Evolutionary conservation across 495 filamentous ascomycete species (phyloP).

Genomic region (Daldinia childiae): DNA sequence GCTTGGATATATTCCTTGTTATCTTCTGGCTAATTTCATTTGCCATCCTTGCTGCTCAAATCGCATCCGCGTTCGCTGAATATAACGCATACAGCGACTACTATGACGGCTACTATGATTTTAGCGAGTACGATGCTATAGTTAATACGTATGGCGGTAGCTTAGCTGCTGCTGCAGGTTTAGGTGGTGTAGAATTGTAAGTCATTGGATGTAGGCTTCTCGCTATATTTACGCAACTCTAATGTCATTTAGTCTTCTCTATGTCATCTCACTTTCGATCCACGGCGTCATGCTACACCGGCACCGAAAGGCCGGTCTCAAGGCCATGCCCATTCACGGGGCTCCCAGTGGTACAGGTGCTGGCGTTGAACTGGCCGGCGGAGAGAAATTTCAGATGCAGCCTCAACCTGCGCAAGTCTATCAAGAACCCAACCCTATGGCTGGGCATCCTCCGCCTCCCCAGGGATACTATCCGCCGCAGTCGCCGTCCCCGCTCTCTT

Average conservation of each 20-base stretch:
- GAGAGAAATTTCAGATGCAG: conserved; percentile 40
- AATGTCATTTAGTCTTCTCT: conserved; percentile 49
- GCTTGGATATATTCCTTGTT: conserved; percentile 55
- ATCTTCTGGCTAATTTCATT: conserved; percentile 60
- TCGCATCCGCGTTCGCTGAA: conserved; percentile 36
- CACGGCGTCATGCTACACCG: conserved; percentile 54
- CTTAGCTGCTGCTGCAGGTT: conserved; percentile 44
- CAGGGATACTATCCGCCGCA: conserved; percentile 34
- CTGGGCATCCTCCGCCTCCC: conserved; percentile 7
- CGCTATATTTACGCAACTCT: background rate
- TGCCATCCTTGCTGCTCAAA: conserved; percentile 50
- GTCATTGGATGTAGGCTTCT: conserved; percentile 13
- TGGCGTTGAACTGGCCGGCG: conserved; percentile 1
- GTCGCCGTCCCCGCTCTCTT: conserved; percentile 35
- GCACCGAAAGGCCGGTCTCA: conserved; percentile 56
- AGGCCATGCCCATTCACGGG: conserved; percentile 44
- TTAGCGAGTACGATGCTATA: conserved; percentile 25
- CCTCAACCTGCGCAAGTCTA: conserved; percentile 38
- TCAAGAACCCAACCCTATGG: conserved; percentile 22
- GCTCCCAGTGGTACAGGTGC: conserved; percentile 2
- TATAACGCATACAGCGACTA: conserved; percentile 34
- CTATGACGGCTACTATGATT: conserved; percentile 33
- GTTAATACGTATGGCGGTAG: conserved; percentile 29
- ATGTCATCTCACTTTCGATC: conserved; percentile 51
- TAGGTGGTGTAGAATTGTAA: conserved; percentile 59